Evolutionary conservation across 2,329 filamentous ascomycete genomes (phyloP).

Genomic region (Pseudogymnoascus sp.): DNA sequence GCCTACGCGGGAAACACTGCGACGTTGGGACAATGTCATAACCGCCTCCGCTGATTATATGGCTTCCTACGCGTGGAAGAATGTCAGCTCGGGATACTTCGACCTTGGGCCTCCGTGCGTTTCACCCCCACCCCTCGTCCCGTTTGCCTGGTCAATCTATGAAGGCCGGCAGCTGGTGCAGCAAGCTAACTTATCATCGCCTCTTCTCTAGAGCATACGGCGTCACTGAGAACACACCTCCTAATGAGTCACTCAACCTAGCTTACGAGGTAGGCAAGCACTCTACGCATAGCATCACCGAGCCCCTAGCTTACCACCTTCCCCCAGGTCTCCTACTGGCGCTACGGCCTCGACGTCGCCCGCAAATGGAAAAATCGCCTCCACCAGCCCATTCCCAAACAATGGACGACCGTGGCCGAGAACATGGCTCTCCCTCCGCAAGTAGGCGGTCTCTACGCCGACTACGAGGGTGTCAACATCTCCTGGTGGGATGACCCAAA

Average conservation of each 20-base stretch:
- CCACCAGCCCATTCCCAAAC: constrained; percentile 33
- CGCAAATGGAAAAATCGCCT: constrained; percentile 44
- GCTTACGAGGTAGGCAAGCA: constrained; percentile 44
- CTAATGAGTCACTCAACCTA: constrained; percentile 49
- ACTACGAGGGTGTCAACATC: constrained; percentile 45
- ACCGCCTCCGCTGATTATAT: constrained; percentile 50
- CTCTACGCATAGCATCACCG: background rate
- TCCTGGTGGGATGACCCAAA: constrained; percentile 36
- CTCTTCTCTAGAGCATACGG: constrained; percentile 34
- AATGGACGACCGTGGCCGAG: constrained; percentile 42
- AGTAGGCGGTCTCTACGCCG: constrained; percentile 42
- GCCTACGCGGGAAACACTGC: constrained; percentile 36
- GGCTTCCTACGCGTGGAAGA: constrained; percentile 49
- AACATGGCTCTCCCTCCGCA: constrained; percentile 47
- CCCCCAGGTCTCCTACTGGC: constrained; percentile 43
- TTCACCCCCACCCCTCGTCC: background rate
- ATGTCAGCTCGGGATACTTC: constrained; percentile 35
- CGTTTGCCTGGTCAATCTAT: constrained; percentile 12
- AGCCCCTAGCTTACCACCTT: constrained; percentile 5
- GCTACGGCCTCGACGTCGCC: constrained; percentile 50
- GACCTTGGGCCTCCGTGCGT: constrained; percentile 42
- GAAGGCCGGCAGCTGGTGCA: background rate
- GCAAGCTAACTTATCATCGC: constrained; percentile 11
- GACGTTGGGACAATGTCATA: constrained; percentile 46
- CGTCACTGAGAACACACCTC: constrained; percentile 50